Evolutionary conservation across 2,329 filamentous ascomycete genomes (phyloP).

Genomic region (Rutstroemia sp.): DNA sequence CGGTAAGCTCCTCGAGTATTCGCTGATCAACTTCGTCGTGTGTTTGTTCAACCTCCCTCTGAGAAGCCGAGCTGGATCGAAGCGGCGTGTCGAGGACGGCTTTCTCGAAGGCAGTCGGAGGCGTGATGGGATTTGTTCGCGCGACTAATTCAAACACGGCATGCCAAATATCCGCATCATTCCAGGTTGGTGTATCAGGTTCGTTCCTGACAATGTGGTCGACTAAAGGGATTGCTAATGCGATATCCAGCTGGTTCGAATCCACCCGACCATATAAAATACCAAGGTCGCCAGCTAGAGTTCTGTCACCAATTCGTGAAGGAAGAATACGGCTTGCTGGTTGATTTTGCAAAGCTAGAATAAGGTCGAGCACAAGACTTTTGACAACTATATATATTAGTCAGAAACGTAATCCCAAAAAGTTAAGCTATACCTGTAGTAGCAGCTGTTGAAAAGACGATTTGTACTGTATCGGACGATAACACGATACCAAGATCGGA

Average conservation of each 20-base stretch:
- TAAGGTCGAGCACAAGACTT: slow-evolving; percentile 15
- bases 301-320: slow-evolving; percentile 15
- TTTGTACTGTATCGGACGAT: slow-evolving; percentile 14
- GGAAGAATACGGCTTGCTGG: slow-evolving; percentile 9
- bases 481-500: slow-evolving; percentile 11
- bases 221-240: slow-evolving; percentile 15
- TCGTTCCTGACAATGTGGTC: slow-evolving; percentile 16
- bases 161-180: too few relatives aligned
- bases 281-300: slow-evolving; percentile 15
- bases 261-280: slow-evolving; percentile 16
- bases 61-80: too few relatives aligned
- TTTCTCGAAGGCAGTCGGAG: too few relatives aligned
- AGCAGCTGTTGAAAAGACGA: slow-evolving; percentile 12
- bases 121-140: too few relatives aligned
- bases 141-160: too few relatives aligned
- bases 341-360: slow-evolving; percentile 13
- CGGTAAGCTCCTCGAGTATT: slow-evolving; percentile 20
- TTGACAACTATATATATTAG: slow-evolving; percentile 13
- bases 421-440: slow-evolving; percentile 9
- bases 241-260: slow-evolving; percentile 14
- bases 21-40: too few relatives aligned
- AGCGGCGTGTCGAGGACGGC: too few relatives aligned
- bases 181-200: slow-evolving; percentile 10
- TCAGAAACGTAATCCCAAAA: background rate
- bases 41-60: too few relatives aligned